A percentile compares a stretch with the other conserved stretches of the same genome.
These are phyloP conservation scores for Tillandsia leiboldiana DNA, from an alignment of 176 grass and related monocot genomes.

Conservation along the genomic window DNA sequence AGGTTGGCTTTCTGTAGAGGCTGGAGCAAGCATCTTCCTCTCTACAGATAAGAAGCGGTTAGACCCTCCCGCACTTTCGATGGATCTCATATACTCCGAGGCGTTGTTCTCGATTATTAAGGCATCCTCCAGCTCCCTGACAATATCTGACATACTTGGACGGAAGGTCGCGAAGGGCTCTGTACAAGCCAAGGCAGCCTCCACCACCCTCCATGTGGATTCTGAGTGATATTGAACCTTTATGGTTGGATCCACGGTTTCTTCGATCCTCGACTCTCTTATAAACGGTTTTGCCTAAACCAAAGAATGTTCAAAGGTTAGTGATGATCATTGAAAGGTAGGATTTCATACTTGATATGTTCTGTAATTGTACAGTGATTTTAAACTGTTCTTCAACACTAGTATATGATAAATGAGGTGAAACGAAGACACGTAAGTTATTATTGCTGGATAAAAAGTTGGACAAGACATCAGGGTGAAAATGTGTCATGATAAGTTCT, in stretches of 20 bases:
- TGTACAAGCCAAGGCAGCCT: conserved; percentile 41
- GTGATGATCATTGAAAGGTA: neutral
- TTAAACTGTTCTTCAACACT: too few relatives aligned
- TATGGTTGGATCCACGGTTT: conserved; percentile 64
- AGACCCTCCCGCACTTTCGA: conserved; percentile 50
- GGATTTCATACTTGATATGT: neutral
- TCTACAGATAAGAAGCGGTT: conserved; percentile 48
- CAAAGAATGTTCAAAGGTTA: neutral
- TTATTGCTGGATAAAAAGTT: too few relatives aligned
- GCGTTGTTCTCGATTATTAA: conserved; percentile 69
- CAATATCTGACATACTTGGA: conserved; percentile 49
- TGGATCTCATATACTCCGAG: conserved; percentile 68
- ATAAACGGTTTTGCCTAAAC: conserved; percentile 62
- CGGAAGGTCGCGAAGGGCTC: conserved; percentile 57
- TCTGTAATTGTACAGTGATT: neutral
- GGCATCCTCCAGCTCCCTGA: conserved; percentile 59
- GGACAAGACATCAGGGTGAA: too few relatives aligned
- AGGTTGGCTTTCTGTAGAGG: conserved; percentile 16
- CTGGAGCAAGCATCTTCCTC: conserved; percentile 36
- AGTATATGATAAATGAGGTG: too few relatives aligned
- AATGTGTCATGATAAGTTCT: too few relatives aligned
- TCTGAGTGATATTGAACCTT: conserved; percentile 62
- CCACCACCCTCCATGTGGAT: conserved; percentile 62
- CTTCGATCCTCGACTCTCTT: conserved; percentile 56
- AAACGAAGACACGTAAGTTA: too few relatives aligned